Base-by-base conservation (phyloP, 306 rosid genomes). In the Cucumis hystrix region DNA sequence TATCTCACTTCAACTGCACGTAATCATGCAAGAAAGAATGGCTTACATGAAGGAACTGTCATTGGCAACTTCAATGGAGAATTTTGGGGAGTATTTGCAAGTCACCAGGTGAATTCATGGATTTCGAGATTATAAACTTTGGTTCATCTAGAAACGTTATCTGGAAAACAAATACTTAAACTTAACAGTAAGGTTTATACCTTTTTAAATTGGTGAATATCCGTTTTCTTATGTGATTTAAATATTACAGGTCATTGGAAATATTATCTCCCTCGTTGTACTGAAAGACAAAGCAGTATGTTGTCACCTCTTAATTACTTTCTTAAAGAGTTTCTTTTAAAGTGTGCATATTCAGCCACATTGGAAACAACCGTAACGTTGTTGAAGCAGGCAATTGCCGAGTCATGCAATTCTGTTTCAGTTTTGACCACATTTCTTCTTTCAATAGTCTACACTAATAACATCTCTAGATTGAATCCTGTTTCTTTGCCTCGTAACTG, bases 41-140 rank as follows among this genome's bases (percentile, higher is more conserved):
- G 64, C 67, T 84, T 87, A 75, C 96, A 86, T 73, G 97, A 92
- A 87, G 97, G 92, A 84, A 86, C 93, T 12, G 86, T 90, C 41
- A 92, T 95, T 78, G 99, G 99, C 12, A 87, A 89, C 78, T 92
- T 95, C 83, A 95, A 95, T 70, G 99, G 99, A 78, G 97, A 88
- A 77, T 95, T 95, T 83, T 95, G 97, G 99, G 93, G 84, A 61
- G 70, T 87, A 67, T 95, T 82, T 85, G 97, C 97, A 10, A 52
- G 83, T 79, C 89, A 92, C 85, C 99, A 92, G 99, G 99, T 92
- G 73, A 83, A 41, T 64, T 20, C 70, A 58, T 51, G 60, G 58
- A n/a, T 55, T 62, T 28, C 9, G 17, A 47, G 49, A 28, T 65
- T 17, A 33, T n/a, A 5, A 23, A 23, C 30, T 51, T 45, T 37